Evolutionary conservation across 805 yeast species (phyloP), one percentile per base, ranked within the genome.

Genomic region (Wickerhamiella alocasiicola): DNA sequence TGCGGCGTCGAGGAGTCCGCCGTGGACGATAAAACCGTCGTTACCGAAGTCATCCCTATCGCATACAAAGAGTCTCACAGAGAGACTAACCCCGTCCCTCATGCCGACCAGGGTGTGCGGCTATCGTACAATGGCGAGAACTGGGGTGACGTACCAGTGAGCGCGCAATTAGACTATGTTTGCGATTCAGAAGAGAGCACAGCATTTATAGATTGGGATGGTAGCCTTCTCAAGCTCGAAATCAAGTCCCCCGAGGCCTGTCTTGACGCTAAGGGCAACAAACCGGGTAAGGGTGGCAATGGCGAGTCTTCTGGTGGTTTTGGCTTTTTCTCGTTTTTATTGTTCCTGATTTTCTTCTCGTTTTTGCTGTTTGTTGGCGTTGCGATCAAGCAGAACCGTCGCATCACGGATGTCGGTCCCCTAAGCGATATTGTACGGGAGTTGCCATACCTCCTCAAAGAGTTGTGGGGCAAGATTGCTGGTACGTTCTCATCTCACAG

Each of bases 311-410:
- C 74, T 9, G 36, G 61, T 52, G 74, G 77, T 44, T 76, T 88
- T 78, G 91, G 94, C 40, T 73, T 87, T 70, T 73, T 87, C 55
- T 72, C 85, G 2, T 82, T 88, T 77, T 53, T 84, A 7, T 82
- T 87, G 55, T 76, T 87, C 49, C 61, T 85, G n/a, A 60, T 78
- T 48, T 81, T 82, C 13, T 59, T 88, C 25, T 70, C 71, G 34
- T 68, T 81, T 50, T 76, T 84, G 34, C 74, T 75, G 31, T 87
- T 82, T 58, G 71, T 80, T 18, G 71, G 78, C 40, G 76, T 76
- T 19, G 78, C 78, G 25, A 81, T 36, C n/a, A 30, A 17, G 18
- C 85, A 1, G 80, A 85, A 82, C 67, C 78, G 48, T 78, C 78
- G 50, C 74, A 78, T 57, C 74, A 74, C 50, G 74, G 85, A 80